Percentiles rank a stretch among this genome's conserved stretches.
Conservation (phyloP, 2,329 filamentous ascomycete genomes). For the Alternaria brassicae region DNA sequence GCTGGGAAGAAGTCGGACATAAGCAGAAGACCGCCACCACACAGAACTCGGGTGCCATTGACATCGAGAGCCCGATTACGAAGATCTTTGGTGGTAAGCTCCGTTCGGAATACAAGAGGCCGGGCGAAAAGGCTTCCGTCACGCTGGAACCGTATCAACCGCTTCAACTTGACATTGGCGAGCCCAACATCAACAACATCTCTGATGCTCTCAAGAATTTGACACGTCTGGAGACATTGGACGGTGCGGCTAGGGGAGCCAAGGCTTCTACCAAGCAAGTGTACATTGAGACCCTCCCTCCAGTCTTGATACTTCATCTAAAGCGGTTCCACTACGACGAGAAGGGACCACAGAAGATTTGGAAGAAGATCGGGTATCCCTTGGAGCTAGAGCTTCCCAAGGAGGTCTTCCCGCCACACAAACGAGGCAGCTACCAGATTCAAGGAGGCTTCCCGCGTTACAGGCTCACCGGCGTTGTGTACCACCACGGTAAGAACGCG, state of each 20-base stretch:
- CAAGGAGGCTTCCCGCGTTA: conserved; percentile 81
- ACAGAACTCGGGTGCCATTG: conserved; percentile 78
- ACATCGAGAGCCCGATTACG: conserved; percentile 80
- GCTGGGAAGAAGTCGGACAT: conserved; percentile 94
- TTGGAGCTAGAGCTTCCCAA: conserved; percentile 92
- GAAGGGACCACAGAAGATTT: conserved; percentile 92
- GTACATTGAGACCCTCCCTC: conserved; percentile 89
- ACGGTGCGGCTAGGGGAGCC: conserved; percentile 79
- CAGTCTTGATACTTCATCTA: conserved; percentile 90
- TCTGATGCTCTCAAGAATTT: conserved; percentile 86
- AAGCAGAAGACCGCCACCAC: conserved; percentile 89
- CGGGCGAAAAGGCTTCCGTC: conserved; percentile 87
- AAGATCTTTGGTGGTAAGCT: conserved; percentile 94
- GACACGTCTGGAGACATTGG: conserved; percentile 82
- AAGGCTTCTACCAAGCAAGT: conserved; percentile 89
- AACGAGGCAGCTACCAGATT: conserved; percentile 69
- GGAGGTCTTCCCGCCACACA: conserved; percentile 82
- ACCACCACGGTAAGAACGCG: conserved; percentile 97
- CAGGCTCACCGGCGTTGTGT: conserved; percentile 86
- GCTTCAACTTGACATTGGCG: conserved; percentile 91
- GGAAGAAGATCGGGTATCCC: conserved; percentile 97
- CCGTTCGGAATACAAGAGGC: conserved; percentile 85
- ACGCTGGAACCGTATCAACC: conserved; percentile 94
- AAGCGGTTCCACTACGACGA: conserved; percentile 98
- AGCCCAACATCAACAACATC: conserved; percentile 86